Percentiles rank a stretch among this genome's conserved stretches.
Evolutionary conservation across 2,329 filamentous ascomycete species (phyloP).

Genomic region (Fusarium euwallaceae): DNA sequence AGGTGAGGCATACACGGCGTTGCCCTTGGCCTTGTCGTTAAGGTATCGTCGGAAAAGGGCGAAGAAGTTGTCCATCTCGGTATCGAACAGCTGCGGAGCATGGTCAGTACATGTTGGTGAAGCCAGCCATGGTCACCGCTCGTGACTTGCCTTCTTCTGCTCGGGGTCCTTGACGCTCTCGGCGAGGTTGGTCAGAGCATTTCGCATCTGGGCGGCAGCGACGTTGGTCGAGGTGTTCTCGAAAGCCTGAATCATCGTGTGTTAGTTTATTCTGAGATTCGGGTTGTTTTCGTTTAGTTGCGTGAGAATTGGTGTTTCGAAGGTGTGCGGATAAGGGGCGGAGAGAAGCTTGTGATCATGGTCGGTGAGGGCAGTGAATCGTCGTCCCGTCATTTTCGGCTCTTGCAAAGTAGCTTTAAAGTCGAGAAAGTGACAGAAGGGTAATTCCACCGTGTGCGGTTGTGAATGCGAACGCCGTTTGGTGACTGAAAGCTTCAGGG

Average conservation of each 20-base stretch:
- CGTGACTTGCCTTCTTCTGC: constrained; percentile 81
- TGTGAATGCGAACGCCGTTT: constrained; percentile 4
- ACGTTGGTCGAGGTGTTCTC: constrained; percentile 99
- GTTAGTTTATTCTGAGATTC: constrained; percentile 43
- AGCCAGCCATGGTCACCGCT: not conserved
- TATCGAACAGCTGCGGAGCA: constrained; percentile 83
- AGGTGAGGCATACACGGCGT: constrained; percentile 74
- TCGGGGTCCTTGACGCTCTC: constrained; percentile 88
- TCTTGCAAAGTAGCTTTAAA: constrained; percentile 8
- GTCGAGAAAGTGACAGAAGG: not conserved
- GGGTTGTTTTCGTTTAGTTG: not conserved
- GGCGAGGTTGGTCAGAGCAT: constrained; percentile 90
- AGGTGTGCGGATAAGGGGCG: not conserved
- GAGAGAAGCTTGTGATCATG: constrained; percentile 5
- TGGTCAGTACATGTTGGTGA: constrained; percentile 18
- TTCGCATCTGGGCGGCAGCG: constrained; percentile 98
- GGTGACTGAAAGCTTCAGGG: not conserved
- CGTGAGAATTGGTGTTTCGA: not conserved
- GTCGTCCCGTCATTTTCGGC: not conserved
- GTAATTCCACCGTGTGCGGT: not conserved
- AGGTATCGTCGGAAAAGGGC: constrained; percentile 97
- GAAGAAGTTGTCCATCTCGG: constrained; percentile 99
- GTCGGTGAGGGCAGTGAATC: constrained; percentile 9
- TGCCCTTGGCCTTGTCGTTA: constrained; percentile 99
- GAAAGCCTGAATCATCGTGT: constrained; percentile 77